Evolutionary conservation across 108 stramenopile species (phyloP).

Genomic region (Ochromonas danica): DNA sequence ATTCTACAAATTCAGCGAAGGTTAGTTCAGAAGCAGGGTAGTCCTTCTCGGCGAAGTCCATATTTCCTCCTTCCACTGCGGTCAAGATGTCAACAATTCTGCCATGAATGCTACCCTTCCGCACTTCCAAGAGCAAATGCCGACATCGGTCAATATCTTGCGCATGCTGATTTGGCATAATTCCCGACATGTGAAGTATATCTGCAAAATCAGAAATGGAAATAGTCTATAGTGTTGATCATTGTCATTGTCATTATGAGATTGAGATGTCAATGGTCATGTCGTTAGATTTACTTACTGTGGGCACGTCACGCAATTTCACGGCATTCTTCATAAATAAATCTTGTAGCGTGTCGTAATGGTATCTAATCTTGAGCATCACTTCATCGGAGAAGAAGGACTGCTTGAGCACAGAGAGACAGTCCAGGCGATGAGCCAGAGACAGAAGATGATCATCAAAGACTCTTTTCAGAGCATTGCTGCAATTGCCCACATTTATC

Average conservation of each 20-base stretch:
- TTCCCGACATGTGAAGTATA: no score
- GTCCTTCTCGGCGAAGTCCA: no score
- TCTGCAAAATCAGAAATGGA: no score
- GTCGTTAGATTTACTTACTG: no score
- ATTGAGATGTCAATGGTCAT: no score
- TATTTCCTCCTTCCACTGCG: neutral
- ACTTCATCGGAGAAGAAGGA: neutral
- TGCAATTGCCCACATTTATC: neutral
- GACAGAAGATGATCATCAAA: neutral
- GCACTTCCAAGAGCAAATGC: neutral
- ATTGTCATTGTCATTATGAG: no score
- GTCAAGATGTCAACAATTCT: neutral
- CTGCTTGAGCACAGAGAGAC: neutral
- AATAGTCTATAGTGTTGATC: no score
- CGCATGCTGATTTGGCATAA: no score
- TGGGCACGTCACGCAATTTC: constrained; percentile 10
- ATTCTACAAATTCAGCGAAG: constrained; percentile 8
- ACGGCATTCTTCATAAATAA: neutral
- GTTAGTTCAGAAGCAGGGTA: neutral
- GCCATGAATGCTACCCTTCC: neutral
- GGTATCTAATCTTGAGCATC: neutral
- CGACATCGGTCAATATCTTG: neutral
- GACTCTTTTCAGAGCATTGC: neutral
- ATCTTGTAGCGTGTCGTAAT: neutral
- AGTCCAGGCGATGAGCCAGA: neutral